Conservation (phyloP, 2,329 filamentous ascomycete species). For the Talaromyces sp. region DNA sequence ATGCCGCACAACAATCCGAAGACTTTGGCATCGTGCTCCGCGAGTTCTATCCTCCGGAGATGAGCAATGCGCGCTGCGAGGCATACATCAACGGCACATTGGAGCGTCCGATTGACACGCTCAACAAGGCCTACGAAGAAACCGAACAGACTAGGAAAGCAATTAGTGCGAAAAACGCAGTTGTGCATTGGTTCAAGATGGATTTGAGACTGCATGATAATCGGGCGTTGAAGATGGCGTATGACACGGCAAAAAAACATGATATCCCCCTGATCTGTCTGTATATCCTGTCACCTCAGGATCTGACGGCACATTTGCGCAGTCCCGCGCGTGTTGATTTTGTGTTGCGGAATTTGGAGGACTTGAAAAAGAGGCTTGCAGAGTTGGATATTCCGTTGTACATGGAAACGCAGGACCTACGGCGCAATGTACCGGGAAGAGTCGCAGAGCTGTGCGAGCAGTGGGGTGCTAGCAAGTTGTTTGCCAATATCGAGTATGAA, state of each 20-base stretch:
- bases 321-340: constrained; percentile 73
- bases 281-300: constrained; percentile 76
- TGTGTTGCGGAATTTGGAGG: constrained; percentile 62
- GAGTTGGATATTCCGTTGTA: constrained; percentile 71
- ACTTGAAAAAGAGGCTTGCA: constrained; percentile 61
- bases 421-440: constrained; percentile 55
- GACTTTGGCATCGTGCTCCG: constrained; percentile 60
- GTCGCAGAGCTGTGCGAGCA: constrained; percentile 60
- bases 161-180: constrained; percentile 50
- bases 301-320: constrained; percentile 74
- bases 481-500: constrained; percentile 83
- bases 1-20: constrained; percentile 35
- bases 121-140: constrained; percentile 56
- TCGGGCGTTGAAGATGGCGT: constrained; percentile 61
- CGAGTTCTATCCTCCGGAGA: constrained; percentile 78
- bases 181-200: constrained; percentile 88
- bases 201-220: constrained; percentile 74
- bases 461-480: constrained; percentile 72
- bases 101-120: constrained; percentile 64
- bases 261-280: constrained; percentile 67
- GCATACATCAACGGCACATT: constrained; percentile 68
- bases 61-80: constrained; percentile 70
- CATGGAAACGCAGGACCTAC: constrained; percentile 63
- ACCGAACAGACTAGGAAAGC: constrained; percentile 51
- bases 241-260: constrained; percentile 59